Percentiles rank a stretch among this genome's conserved stretches.
These are phyloP conservation scores for Oryza longistaminata DNA, from an alignment of 176 grass and related monocot species.

Conservation along the genomic window DNA sequence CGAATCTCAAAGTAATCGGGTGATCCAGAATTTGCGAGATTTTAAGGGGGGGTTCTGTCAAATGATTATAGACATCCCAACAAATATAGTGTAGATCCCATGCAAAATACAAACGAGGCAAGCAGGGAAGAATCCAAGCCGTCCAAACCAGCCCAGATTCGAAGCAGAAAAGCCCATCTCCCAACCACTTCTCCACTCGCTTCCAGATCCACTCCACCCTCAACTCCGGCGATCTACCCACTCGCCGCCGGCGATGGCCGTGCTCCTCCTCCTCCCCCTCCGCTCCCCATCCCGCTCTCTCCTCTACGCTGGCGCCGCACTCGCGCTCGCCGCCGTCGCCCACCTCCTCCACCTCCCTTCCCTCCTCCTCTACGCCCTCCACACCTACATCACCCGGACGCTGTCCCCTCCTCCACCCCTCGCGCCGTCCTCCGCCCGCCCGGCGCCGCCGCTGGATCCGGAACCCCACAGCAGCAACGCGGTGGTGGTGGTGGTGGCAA, in stretches of 20 bases:
- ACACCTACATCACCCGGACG: constrained; percentile 95
- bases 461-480: constrained; percentile 52
- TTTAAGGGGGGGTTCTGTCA: no score
- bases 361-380: constrained; percentile 65
- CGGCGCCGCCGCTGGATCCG: neutral
- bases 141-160: neutral
- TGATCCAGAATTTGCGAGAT: no score
- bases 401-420: constrained; percentile 50
- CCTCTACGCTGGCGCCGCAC: constrained; percentile 22
- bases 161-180: neutral
- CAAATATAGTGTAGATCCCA: no score
- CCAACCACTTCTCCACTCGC: neutral
- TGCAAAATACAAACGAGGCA: no score
- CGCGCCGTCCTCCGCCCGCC: constrained; percentile 75
- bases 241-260: constrained; percentile 37
- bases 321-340: constrained; percentile 12
- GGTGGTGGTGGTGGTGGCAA: neutral
- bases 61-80: no score
- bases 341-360: constrained; percentile 66
- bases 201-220: constrained; percentile 11
- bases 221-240: constrained; percentile 33
- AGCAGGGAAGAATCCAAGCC: neutral
- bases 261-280: constrained; percentile 16
- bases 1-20: no score
- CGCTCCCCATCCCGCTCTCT: constrained; percentile 36